Evolutionary conservation across 1,139 yeast genomes (phyloP), one percentile per base, ranked within the genome.

Genomic region (Taiozyma sp.): DNA sequence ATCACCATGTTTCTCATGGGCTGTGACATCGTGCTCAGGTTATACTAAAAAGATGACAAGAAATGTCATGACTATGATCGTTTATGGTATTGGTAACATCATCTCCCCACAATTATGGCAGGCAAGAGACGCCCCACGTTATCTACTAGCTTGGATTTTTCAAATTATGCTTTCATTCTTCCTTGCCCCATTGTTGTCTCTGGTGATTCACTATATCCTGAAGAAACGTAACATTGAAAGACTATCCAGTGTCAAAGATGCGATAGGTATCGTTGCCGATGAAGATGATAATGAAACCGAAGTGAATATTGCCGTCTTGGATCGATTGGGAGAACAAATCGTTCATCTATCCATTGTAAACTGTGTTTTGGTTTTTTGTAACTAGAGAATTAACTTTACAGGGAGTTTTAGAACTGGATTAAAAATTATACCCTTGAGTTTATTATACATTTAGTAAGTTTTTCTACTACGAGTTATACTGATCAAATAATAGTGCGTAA

Each of bases 121-220:
- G 55, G 68, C 52, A 12, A 62, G 56, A 22, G 76, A 73, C 50
- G 70, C 68, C 4, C 79, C 79, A 49, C 41, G 78, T 54, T 75
- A 71, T 53, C 43, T 64, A 45, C 74, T 75, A 2, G 82, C 83
- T 0, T 78, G 83, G 83, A 69, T 74, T 47, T 78, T 78, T n/a
- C 81, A 76, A 59, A 76, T 79, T 48, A 78, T 78, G 5, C 59
- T 76, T 23, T 72, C 79, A 13, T 79, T 74, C 60, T 66, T 70
- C 28, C 48, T 66, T 14, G 75, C 80, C 2, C 80, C 81, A 4
- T 50, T 65, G 2, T 41, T 72, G 46, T 55, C 65, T 72, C 4
- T 66, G 73, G 64, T 74, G 4, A 74, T 75, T 38, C 69, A 75
- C 68, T 69, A 50, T 48, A 67, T 76, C 29, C 64, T 78, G 48